A percentile compares a stretch with the other conserved stretches of the same genome.
Conservation (phyloP, 2,329 filamentous ascomycete species). For the Colletotrichum magnum region DNA sequence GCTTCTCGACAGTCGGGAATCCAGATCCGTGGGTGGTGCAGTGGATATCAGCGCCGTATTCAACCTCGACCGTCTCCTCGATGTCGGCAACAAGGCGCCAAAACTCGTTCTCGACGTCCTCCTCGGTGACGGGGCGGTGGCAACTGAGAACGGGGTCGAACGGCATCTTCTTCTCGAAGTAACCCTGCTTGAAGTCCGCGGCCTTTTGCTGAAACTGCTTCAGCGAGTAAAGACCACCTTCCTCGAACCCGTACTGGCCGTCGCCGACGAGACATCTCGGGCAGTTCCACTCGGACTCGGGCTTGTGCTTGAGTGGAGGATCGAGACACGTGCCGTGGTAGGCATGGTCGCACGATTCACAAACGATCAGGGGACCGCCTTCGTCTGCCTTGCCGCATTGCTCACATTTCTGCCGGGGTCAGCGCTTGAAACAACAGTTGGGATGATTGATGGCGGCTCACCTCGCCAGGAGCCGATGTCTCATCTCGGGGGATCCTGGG, state of each 20-base stretch:
- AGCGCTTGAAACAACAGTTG: conserved; percentile 33
- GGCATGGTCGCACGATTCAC: conserved; percentile 91
- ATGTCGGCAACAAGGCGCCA: conserved; percentile 95
- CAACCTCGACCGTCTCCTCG: conserved; percentile 96
- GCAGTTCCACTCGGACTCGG: conserved; percentile 95
- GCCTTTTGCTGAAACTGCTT: conserved; percentile 97
- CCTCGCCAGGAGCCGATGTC: conserved; percentile 59
- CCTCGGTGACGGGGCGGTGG: conserved; percentile 86
- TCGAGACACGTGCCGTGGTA: conserved; percentile 93
- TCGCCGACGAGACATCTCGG: conserved; percentile 95
- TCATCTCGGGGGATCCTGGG: conserved; percentile 75
- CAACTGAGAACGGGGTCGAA: conserved; percentile 88
- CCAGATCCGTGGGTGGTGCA: conserved; percentile 98
- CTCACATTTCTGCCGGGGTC: conserved; percentile 78
- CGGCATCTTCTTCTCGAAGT: conserved; percentile 92
- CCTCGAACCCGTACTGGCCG: conserved; percentile 96
- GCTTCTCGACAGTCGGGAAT: conserved; percentile 93
- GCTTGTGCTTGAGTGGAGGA: conserved; percentile 82
- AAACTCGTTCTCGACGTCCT: conserved; percentile 96
- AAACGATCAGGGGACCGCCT: conserved; percentile 78
- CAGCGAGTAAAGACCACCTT: conserved; percentile 94
- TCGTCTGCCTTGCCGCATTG: conserved; percentile 87
- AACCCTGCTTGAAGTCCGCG: conserved; percentile 92
- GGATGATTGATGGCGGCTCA: conserved; percentile 42
- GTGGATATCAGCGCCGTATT: conserved; percentile 98